Evolutionary conservation across 1,139 yeast species (phyloP), one percentile per base, ranked within the genome.

Genomic region (Pichia sp.): DNA sequence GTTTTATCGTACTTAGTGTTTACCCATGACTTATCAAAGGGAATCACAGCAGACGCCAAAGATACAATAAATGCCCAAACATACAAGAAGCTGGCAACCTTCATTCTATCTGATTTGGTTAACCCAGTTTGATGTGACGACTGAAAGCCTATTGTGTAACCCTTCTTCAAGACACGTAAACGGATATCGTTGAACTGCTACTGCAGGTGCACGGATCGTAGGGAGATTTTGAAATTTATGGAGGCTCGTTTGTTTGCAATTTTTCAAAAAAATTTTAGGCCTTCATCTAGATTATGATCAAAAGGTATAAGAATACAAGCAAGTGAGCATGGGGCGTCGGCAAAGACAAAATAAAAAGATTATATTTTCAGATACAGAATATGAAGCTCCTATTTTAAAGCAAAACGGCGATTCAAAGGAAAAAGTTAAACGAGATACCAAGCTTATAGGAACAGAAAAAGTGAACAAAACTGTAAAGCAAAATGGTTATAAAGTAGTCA

Each of bases 1-100:
- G 69, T 55, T 51, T 83, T 66, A 22, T 62, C 54, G 52, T 69
- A 71, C 33, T 67, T 66, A 35, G 52, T 47, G 52, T 74, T 74
- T 47, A 66, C 71, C 81, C 81, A 75, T 17, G 32, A 28, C n/a
- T 47, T 49, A n/a, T 39, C 38, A 35, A 47, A 42, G 10, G 54
- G 52, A 14, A 33, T 28, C 21, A 40, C 7, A 30, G 41, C 46
- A 31, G 38, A 32, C 31, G 39, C 40, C n/a, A 28, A 12, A 10
- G 30, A 37, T 6, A 25, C n/a, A n/a, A 40, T 6, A 5, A 37
- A 19, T 8, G 35, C n/a, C 43, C 39, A 33, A 22, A 40, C 1
- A 26, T 35, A 10, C 25, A 38, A 5, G 4, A 42, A 9, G 18
- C 34, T 28, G 15, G 14, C 3, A 11, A 36, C n/a, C 33, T 40